Evolutionary conservation across 1,139 yeast species (phyloP), one percentile per base, ranked within the genome.

Genomic region (Yamadazyma jaroonii): DNA sequence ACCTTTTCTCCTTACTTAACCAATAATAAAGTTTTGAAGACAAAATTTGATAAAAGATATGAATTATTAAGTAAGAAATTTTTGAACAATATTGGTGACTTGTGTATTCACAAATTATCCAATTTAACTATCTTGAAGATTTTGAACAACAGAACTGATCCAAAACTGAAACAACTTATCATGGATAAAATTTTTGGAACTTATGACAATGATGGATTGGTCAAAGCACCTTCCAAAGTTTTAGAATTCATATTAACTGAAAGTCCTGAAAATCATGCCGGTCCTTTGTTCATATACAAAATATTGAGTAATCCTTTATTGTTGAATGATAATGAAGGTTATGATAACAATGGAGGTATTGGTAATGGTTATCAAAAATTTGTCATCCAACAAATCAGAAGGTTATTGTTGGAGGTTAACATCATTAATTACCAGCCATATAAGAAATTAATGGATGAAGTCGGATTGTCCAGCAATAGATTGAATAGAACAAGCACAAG

Each of bases 391-490:
- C 82, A 84, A 61, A 77, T 84, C 25, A 71, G 89, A 44, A 63
- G 74, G 37, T 75, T 81, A 6, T 64, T 87, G 39, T 59, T 80
- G 39, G 81, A 80, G 32, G 62, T 78, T 48, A 81, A 78, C 42
- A 74, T 80, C 13, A 52, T 54, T 27, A 70, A 73, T 38, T 74
- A 74, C 25, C 95, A 87, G 54, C 87, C 86, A 21, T 87, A 88
- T 61, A 86, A 87, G 56, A 79, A 95, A 48, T 68, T 92, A 41
- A 78, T 90, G 79, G 97, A 92, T 49, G 97, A 92, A 59, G 94
- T 89, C 46, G 97, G 97, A 6, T 67, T 90, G 36, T 59, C 73
- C 6, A 62, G 60, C 43, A 59, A 59, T 34, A 53, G 73, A 40
- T 50, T 67, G 35, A 59, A 58, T 37, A 52, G 72, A 38, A 49